These are phyloP conservation scores for Lasiosphaeria hispida DNA, from an alignment of 495 filamentous ascomycete genomes.

Conservation along the genomic window DNA sequence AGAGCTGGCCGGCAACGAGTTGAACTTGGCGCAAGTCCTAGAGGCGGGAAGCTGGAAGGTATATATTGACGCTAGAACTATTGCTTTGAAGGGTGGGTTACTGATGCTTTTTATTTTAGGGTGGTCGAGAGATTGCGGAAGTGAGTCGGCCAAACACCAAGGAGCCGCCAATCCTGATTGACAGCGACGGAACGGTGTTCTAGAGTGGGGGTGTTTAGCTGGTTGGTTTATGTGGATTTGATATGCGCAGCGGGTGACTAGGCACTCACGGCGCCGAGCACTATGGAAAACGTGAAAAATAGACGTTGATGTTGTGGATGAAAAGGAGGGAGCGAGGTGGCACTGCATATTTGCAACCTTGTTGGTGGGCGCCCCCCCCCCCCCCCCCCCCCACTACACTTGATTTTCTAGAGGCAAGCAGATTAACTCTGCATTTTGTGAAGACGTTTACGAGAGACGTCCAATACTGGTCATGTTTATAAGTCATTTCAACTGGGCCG, in stretches of 20 bases:
- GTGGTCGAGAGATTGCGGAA: constrained; percentile 93
- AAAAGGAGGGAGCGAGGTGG: not conserved
- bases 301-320: constrained; percentile 36
- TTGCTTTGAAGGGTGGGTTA: no score
- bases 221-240: not conserved
- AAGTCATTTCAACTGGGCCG: no score
- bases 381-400: no score
- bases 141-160: constrained; percentile 95
- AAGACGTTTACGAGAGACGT: no score
- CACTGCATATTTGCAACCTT: not conserved
- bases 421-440: no score
- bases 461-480: no score
- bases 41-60: constrained; percentile 98
- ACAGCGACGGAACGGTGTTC: constrained; percentile 95
- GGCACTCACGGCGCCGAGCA: not conserved
- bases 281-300: constrained; percentile 9
- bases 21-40: constrained; percentile 74
- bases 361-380: no score
- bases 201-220: constrained; percentile 36
- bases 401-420: no score
- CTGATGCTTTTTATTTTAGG: constrained; percentile 61
- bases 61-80: constrained; percentile 28
- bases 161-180: constrained; percentile 93
- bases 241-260: not conserved
- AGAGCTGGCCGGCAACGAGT: constrained; percentile 51